A percentile compares a stretch with the other conserved stretches of the same genome.
These are phyloP conservation scores for Jatropha curcas DNA, from an alignment of 345 rosid species.

Conservation along the genomic window DNA sequence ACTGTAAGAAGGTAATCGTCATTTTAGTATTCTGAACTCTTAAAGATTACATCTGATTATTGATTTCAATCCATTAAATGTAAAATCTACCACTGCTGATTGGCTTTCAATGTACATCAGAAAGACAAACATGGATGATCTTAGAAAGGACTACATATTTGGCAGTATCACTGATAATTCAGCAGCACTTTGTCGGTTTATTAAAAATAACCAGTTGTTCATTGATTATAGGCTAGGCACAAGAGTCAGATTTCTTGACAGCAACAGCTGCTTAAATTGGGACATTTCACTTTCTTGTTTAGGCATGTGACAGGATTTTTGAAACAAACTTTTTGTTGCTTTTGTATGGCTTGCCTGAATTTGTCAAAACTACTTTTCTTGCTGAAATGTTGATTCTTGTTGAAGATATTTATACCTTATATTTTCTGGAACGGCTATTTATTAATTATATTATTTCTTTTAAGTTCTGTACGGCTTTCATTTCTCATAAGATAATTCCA, in stretches of 20 bases:
- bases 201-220: background rate
- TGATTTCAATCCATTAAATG: background rate
- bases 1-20: conserved; percentile 58
- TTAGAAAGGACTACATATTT: background rate
- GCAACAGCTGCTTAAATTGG: background rate
- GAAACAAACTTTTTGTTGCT: too few relatives aligned
- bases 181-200: background rate
- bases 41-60: background rate
- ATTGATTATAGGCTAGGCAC: background rate
- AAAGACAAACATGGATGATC: background rate
- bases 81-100: background rate
- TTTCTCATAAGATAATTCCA: background rate
- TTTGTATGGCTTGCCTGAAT: background rate
- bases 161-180: background rate
- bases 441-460: background rate
- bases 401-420: background rate
- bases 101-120: background rate
- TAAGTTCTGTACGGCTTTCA: conserved; percentile 1
- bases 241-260: background rate
- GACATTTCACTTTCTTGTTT: background rate
- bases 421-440: background rate
- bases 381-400: too few relatives aligned
- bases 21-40: background rate
- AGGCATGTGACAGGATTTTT: too few relatives aligned
- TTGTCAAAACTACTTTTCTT: background rate